Evolutionary conservation across 1,139 yeast species (phyloP), one percentile per base, ranked within the genome.

Genomic region (Saccharomyces hybrid): DNA sequence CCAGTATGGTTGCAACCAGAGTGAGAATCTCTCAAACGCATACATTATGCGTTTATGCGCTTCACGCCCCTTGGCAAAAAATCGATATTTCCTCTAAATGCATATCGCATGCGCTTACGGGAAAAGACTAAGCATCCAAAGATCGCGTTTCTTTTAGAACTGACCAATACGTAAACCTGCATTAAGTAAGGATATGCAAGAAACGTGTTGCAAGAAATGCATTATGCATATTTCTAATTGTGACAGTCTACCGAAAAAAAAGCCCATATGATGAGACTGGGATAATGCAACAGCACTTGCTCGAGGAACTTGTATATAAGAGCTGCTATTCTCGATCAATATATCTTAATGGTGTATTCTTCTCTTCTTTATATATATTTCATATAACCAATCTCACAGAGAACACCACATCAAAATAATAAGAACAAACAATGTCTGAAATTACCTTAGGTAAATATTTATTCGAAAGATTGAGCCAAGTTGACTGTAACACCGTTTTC

Each of bases 371-470:
- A 38, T 16, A 16, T 4, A 9, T 19, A 4, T 4, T 38, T 19
- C 24, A 38, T 9, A 38, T 16, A 16, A 8, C 9, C 44, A 38
- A 38, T 38, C 44, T 38, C 44, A 38, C 4, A 38, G 44, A 38
- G 44, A 38, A 38, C 44, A 38, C 3, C 24, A 19, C 44, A 38
- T 4, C 21, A 38, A 26, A 38, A 38, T 9, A 38, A 38, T 19
- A 54, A 54, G 50, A 56, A 19, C 51, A 41, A 44, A 59, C 48
- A 54, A 72, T 71, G 75, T 64, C 73, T 58, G 73, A 71, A 60
- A 73, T 72, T 70, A 68, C 84, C 49, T 73, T 84, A 62, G 88
- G 88, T 64, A 77, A 78, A 58, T 84, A 81, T 64, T 71, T 84
- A 56, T 84, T 84, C 64, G 86, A 81, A 71, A 77, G 86, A 73